Base-by-base conservation (phyloP, 177 flowering plant species). In the Vitis hybrid region DNA sequence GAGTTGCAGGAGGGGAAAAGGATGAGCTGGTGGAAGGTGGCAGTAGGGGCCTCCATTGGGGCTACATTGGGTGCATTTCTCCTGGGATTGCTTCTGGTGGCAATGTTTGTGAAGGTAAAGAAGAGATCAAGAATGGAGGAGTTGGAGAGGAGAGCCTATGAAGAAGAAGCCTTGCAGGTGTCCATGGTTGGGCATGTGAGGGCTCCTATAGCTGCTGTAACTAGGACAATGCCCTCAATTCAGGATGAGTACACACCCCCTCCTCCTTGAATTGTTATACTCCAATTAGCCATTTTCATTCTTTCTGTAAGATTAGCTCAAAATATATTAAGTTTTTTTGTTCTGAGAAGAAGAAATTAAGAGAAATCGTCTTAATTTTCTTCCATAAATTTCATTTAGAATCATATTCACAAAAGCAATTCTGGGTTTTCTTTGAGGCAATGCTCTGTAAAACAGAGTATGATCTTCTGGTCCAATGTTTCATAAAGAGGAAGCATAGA, bases 171-270 rank as follows among this genome's bases (percentile, higher is more conserved):
- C 18, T 66, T 91, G 62, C 93, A 86, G 70, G 90, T 91, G 13
- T 85, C 94, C 3, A 89, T 91, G 97, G 97, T 91, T 11, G 97
- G 94, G 14, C 94, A 91, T 78, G 82, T 88, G 6, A 81, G 97
- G 66, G 90, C 86, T 60, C 88, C 82, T 7, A 78, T 76, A 0
- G 93, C 91, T 1, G 10, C 85, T 3, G 79, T 48, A 1, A 83
- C 89, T 2, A 59, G 94, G 66, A 91, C 94, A 1, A 45, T 57
- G 51, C 94, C 94, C 2, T 64, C 72, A 20, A 78, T 89, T 55
- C 91, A 88, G 59, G 86, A 86, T 59, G 78, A 74, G 72, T 83
- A 78, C 67, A 64, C 56, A 57, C 83, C 82, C 57, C 81, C 82
- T 64, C 77, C 57, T 71, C 70, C 72, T 65, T 75, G 80, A 72